A percentile compares a stretch with the other conserved stretches of the same genome.
Evolutionary conservation across 2,329 filamentous ascomycete genomes (phyloP).

Genomic region (Trichoderma lentiforme): DNA sequence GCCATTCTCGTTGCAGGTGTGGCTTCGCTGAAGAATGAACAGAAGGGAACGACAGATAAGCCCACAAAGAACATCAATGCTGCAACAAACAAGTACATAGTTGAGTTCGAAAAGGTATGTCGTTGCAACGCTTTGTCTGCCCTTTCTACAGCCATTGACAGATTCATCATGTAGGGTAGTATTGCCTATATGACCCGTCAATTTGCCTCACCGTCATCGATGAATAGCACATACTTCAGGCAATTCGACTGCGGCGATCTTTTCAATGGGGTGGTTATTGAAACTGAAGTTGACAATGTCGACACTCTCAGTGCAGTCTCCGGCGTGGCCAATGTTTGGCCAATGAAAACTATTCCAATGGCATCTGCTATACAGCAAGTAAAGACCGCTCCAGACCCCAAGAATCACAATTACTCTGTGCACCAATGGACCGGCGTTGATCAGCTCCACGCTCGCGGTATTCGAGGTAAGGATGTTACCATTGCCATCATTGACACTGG

Average conservation of each 20-base stretch:
- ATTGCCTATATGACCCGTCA: constrained; percentile 24
- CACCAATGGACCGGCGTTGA: constrained; percentile 40
- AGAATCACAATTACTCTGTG: constrained; percentile 31
- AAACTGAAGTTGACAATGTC: constrained; percentile 31
- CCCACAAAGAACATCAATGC: not conserved
- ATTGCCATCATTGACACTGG: constrained; percentile 41
- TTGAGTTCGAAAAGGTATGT: constrained; percentile 23
- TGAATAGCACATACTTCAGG: constrained; percentile 24
- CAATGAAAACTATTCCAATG: constrained; percentile 27
- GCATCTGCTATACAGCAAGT: not conserved
- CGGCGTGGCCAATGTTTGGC: constrained; percentile 38
- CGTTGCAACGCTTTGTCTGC: not conserved
- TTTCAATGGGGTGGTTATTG: constrained; percentile 36
- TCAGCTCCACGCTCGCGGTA: constrained; percentile 36
- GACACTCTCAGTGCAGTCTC: constrained; percentile 33
- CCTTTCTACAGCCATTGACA: not conserved
- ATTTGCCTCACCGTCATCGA: constrained; percentile 18
- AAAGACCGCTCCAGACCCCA: constrained; percentile 10
- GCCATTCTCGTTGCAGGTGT: not conserved
- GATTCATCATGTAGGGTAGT: not conserved
- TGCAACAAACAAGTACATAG: constrained; percentile 26
- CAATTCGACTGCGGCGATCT: constrained; percentile 35
- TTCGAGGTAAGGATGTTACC: constrained; percentile 37
- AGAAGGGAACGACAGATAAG: not conserved
- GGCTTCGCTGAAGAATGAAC: not conserved